phyloP scores from a whole-genome alignment of 2,329 filamentous ascomycete genomes.

The Pseudogymnoascus sp. region DNA sequence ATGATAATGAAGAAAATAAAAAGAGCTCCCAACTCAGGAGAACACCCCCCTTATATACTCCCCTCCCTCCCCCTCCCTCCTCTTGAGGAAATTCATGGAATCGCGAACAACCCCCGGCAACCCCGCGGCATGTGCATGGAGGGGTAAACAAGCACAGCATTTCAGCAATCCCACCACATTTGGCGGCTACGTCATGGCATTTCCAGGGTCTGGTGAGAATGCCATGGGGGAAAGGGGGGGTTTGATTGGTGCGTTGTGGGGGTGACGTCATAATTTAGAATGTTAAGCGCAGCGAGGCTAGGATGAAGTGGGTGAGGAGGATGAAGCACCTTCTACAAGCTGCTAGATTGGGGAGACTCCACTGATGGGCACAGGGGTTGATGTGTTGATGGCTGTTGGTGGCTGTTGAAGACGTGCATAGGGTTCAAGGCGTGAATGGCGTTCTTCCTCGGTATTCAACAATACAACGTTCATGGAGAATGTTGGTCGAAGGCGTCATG shows the following conservation, averaged over 20 bases:
- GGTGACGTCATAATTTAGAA: neutral
- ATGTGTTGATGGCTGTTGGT: neutral
- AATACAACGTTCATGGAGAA: neutral
- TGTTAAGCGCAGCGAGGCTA: neutral
- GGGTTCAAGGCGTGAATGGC: neutral
- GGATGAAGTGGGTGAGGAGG: neutral
- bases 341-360: neutral
- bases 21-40: neutral
- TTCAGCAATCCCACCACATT: neutral
- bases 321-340: neutral
- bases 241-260: neutral
- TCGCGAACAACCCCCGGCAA: neutral
- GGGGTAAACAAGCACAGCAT: neutral
- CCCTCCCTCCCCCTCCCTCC: neutral
- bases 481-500: neutral
- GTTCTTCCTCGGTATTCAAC: neutral
- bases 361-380: neutral
- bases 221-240: neutral
- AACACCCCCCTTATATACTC: neutral
- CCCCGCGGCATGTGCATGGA: slow-evolving; percentile 1
- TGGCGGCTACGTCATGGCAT: neutral
- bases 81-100: neutral
- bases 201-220: neutral
- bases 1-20: neutral
- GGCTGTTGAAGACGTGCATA: neutral